Evolutionary conservation across 1,284 basidiomycete genomes (phyloP), one percentile per base, ranked within the genome.

Genomic region (Fomitopsis schrenkii): DNA sequence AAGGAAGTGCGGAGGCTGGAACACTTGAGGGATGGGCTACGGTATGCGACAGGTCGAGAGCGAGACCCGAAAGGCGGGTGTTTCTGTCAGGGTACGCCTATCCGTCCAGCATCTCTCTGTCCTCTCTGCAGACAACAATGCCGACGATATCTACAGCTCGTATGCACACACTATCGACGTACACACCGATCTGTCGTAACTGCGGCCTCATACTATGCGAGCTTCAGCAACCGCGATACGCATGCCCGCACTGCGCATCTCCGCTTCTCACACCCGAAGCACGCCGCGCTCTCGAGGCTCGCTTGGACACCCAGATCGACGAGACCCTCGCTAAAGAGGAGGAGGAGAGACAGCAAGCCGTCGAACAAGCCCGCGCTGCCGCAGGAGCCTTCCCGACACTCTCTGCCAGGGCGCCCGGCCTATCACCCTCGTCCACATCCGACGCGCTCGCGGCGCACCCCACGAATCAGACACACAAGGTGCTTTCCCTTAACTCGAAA

Each of bases 131-230:
- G 22, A 22, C 22, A 22, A 22, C 22, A 22, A 22, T 22, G 22
- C 22, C 2, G 22, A 22, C 22, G 22, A 2, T 22, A 41, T 57
- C 22, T 19, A n/a, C 67, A 90, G 88, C 88, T 1, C 76, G 84
- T 57, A 72, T 75, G 44, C 88, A 91, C 62, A 60, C 71, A 0
- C 72, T 89, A 28, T 90, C 88, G 0, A 59, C 72, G 15, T 82
- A 87, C 69, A 79, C 77, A 0, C 78, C 84, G 3, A 75, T 88
- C 40, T 91, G 88, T 67, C 74, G 66, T 3, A 63, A 70, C 0
- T 91, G 88, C 66, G 88, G 86, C 14, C 75, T 91, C 30, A 77
- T 88, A 26, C 75, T 90, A 14, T 91, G 88, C 70, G 68, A 69
- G 2, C 67, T 88, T 50, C 87, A 90, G 62, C 75, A 70, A 0